Evolutionary conservation across 805 yeast species (phyloP), one percentile per base, ranked within the genome.

Genomic region (Wickerhamiella spandovensis): DNA sequence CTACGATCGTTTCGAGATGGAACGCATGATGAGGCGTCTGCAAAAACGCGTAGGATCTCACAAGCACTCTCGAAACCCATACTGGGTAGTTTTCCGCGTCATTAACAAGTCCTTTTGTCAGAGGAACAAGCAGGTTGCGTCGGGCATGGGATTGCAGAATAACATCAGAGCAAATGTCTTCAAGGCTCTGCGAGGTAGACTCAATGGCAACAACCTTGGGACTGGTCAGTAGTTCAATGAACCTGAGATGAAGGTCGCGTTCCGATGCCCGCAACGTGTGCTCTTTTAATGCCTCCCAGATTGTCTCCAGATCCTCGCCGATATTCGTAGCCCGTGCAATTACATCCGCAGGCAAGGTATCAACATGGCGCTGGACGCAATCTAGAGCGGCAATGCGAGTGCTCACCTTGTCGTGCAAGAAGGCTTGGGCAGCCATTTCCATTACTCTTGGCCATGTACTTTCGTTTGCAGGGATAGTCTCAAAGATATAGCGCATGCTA

Each of bases 231-330:
- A 78, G 60, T n/a, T 73, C 66, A 22, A 87, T 77, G 25, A 83
- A 69, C 0, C 59, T 52, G 13, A 75, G 60, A 56, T 88, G 95
- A 45, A 85, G 68, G 13, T 71, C 72, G 48, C 78, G 76, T 54
- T 86, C 92, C 43, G 76, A 75, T 41, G 84, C 67, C 25, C 81
- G 75, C 38, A 87, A 66, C 46, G 94, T 69, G 10, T 79, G 81
- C 0, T 73, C 70, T 17, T 72, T 71, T 22, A 86, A 59, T 21
- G 71, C 73, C 3, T 65, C 66, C 92, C 95, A 85, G 18, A 83
- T 68, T 1, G 20, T 28, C 3, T 28, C 43, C 0, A 64, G n/a
- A 43, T 9, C 23, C 38, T 43, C 1, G 25, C 45, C 13, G 32
- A 37, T 1, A 48, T 41, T 59, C 1, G 64, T 58, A 42, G 76